Evolutionary conservation across 208 protist genomes (phyloP).

Genomic region (Leishmania major): DNA sequence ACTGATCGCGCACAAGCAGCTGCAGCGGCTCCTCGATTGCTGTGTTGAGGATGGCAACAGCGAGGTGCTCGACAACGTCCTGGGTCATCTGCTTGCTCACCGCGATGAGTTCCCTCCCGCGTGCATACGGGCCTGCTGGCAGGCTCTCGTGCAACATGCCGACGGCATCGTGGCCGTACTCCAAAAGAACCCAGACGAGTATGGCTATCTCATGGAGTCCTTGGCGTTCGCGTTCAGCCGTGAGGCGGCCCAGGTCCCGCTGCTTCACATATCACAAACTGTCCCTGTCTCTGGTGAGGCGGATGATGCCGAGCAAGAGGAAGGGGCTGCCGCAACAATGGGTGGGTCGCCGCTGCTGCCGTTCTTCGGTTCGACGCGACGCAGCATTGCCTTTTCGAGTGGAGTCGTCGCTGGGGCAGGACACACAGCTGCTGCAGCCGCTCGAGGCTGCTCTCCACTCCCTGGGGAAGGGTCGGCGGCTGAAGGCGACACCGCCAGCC

Average conservation of each 20-base stretch:
- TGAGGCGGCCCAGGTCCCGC: slow-evolving; percentile 48
- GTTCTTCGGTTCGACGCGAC: background rate
- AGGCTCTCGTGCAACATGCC: slow-evolving; percentile 40
- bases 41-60: slow-evolving; percentile 32
- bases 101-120: slow-evolving; percentile 44
- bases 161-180: slow-evolving; percentile 60
- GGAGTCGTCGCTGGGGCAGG: background rate
- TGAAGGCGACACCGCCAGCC: background rate
- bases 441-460: background rate
- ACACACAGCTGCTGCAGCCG: background rate
- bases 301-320: background rate
- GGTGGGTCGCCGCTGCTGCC: too few species aligned
- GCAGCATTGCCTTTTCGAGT: background rate
- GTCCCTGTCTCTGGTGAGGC: background rate
- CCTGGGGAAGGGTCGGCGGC: background rate
- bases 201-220: slow-evolving; percentile 62
- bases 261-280: slow-evolving; percentile 48
- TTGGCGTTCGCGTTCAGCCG: slow-evolving; percentile 55
- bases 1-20: slow-evolving; percentile 45
- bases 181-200: slow-evolving; percentile 47
- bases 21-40: slow-evolving; percentile 33
- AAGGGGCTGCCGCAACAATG: background rate
- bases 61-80: slow-evolving; percentile 47
- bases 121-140: slow-evolving; percentile 59
- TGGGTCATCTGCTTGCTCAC: slow-evolving; percentile 58